Evolutionary conservation across 345 rosid species (phyloP).

Genomic region (Streptanthus diversifolius): DNA sequence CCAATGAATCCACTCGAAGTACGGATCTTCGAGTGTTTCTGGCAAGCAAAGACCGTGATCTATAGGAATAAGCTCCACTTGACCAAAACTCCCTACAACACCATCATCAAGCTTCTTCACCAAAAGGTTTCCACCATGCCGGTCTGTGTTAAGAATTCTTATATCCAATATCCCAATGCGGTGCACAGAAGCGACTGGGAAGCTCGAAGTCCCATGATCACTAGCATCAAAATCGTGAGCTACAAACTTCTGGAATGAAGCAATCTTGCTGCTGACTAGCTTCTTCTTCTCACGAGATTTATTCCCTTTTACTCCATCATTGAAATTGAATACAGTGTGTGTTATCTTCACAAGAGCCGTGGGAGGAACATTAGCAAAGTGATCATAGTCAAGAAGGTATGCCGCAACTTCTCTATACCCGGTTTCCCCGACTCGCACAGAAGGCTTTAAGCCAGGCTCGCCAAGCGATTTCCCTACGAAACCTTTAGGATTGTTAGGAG

Average conservation of each 20-base stretch:
- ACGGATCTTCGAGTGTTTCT: slow-evolving; percentile 63
- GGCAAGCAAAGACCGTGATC: slow-evolving; percentile 74
- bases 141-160: slow-evolving; percentile 68
- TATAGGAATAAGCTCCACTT: slow-evolving; percentile 59
- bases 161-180: slow-evolving; percentile 69
- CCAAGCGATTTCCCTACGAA: slow-evolving; percentile 70
- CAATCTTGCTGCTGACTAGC: slow-evolving; percentile 60
- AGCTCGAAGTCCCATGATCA: slow-evolving; percentile 69
- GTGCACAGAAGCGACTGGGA: slow-evolving; percentile 59
- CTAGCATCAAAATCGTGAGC: slow-evolving; percentile 78
- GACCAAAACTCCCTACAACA: slow-evolving; percentile 48
- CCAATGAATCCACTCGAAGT: slow-evolving; percentile 76
- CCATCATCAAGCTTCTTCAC: slow-evolving; percentile 52
- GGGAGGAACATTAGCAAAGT: slow-evolving; percentile 68
- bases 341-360: slow-evolving; percentile 66
- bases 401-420: slow-evolving; percentile 74
- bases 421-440: slow-evolving; percentile 74
- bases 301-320: slow-evolving; percentile 51
- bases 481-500: slow-evolving; percentile 84
- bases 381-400: slow-evolving; percentile 59
- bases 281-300: slow-evolving; percentile 44
- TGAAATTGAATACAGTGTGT: slow-evolving; percentile 60
- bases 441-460: slow-evolving; percentile 66
- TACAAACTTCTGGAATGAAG: slow-evolving; percentile 68
- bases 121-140: slow-evolving; percentile 67